Evolutionary conservation across 176 grass and related monocot genomes (phyloP), one percentile per base, ranked within the genome.

Genomic region (Phyllostachys edulis): DNA sequence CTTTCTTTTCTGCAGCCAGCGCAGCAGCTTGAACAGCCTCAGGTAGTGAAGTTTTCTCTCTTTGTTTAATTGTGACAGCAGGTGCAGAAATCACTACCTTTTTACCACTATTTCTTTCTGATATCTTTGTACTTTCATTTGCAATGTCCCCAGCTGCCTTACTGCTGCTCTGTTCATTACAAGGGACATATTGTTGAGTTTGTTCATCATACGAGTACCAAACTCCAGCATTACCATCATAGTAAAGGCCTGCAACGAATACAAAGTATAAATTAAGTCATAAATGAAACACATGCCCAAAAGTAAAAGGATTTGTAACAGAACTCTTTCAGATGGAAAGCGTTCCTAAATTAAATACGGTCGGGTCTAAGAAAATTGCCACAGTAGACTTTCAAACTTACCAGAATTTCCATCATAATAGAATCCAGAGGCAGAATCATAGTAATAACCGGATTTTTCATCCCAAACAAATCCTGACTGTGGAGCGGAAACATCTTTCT

Each of bases 321-420:
- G 10, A 40, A 63, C 71, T 63, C 9, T 21, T 81, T 71, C 49
- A 16, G 12, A 6, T 52, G 45, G 17, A 83, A 50, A 45, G 20
- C 8, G 52, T 86, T 81, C 54, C 34, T 66, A 69, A 74, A 39
- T 45, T 26, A 74, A 34, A 50, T 44, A 78, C 5, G 15, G 41
- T 71, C 45, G 5, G 18, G 49, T 71, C 55, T 14, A 81, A 78
- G 38, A 80, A 61, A 69, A 68, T 40, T 59, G 52, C 24, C 3
- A 20, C 6, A 67, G 51, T 15, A 73, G 1, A 75, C 52, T 88
- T 42, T 67, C 2, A 83, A 0, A 78, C 80, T 89, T 59, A 99
- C 96, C 93, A 24, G 96, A 92, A 89, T 94, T 99, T 92, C 96
- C 96, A 89, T 99, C 96, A 79, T 99, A 99, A 85, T 99, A 99